A percentile compares a stretch with the other conserved stretches of the same genome.
These are phyloP conservation scores for Lignosus rhinocerotis DNA, from an alignment of 1,284 basidiomycete species.

Conservation along the genomic window DNA sequence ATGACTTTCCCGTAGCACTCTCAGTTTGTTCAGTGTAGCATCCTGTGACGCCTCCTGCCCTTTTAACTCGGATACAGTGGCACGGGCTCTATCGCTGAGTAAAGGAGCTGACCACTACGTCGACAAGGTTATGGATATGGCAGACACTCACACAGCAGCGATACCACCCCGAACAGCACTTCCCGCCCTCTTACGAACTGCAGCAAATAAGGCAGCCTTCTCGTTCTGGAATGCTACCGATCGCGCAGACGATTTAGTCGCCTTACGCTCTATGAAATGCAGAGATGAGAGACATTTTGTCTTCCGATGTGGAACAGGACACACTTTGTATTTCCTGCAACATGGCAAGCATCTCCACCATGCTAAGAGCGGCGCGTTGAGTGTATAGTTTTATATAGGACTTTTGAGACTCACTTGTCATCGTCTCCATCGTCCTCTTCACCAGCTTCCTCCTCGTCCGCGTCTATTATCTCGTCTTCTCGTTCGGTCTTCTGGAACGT, in stretches of 20 bases:
- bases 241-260: conserved; percentile 30
- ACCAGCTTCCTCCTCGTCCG: conserved; percentile 17
- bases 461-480: conserved; percentile 11
- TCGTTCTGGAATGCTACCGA: conserved; percentile 32
- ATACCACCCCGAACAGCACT: conserved; percentile 30
- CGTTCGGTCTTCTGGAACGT: background rate
- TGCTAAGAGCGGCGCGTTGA: conserved; percentile 15
- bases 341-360: conserved; percentile 35
- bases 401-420: conserved; percentile 25
- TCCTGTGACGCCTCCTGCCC: conserved; percentile 29
- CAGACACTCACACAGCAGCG: conserved; percentile 28
- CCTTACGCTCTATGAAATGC: conserved; percentile 31
- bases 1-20: conserved; percentile 25
- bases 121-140: too few relatives aligned
- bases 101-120: background rate
- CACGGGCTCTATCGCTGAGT: conserved; percentile 31
- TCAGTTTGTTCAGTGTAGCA: conserved; percentile 24
- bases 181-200: conserved; percentile 31
- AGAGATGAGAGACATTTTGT: background rate
- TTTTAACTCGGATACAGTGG: conserved; percentile 28
- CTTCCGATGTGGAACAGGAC: background rate
- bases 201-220: conserved; percentile 30
- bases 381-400: background rate
- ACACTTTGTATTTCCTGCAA: conserved; percentile 36
- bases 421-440: conserved; percentile 25